phyloP scores from a whole-genome alignment of 2,329 filamentous ascomycete genomes.

The Penicillium sp. region DNA sequence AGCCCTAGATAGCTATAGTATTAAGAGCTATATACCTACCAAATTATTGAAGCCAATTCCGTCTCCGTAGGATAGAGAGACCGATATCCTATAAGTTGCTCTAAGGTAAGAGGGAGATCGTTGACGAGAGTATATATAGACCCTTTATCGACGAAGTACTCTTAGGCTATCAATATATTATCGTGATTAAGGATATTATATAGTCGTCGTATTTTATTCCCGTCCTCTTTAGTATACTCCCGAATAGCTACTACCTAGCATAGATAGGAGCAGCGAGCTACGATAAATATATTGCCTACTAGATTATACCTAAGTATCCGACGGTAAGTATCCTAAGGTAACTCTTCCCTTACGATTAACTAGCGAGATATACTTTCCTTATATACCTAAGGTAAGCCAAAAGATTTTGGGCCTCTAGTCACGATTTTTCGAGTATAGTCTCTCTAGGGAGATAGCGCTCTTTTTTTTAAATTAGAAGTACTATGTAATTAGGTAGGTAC shows the following conservation, averaged over 20 bases:
- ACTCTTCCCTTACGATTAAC: neutral
- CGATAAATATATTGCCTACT: conserved; percentile 6
- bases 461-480: too few species aligned
- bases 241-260: conserved; percentile 11
- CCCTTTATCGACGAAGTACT: conserved; percentile 12
- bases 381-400: neutral
- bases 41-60: conserved; percentile 15
- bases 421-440: neutral
- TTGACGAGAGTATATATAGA: conserved; percentile 11
- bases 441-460: too few species aligned
- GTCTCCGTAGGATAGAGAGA: conserved; percentile 14
- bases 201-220: conserved; percentile 5
- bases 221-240: neutral
- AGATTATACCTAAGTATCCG: conserved; percentile 12
- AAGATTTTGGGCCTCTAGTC: neutral
- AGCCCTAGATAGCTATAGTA: neutral
- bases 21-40: conserved; percentile 11
- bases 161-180: neutral
- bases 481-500: too few species aligned
- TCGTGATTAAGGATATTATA: neutral
- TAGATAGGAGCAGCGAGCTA: conserved; percentile 5
- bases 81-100: conserved; percentile 11
- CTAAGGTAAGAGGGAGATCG: conserved; percentile 16
- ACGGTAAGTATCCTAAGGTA: conserved; percentile 12
- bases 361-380: neutral